Base-by-base conservation (phyloP, 352 stramenopile species). In the Phytophthora brassicae region DNA sequence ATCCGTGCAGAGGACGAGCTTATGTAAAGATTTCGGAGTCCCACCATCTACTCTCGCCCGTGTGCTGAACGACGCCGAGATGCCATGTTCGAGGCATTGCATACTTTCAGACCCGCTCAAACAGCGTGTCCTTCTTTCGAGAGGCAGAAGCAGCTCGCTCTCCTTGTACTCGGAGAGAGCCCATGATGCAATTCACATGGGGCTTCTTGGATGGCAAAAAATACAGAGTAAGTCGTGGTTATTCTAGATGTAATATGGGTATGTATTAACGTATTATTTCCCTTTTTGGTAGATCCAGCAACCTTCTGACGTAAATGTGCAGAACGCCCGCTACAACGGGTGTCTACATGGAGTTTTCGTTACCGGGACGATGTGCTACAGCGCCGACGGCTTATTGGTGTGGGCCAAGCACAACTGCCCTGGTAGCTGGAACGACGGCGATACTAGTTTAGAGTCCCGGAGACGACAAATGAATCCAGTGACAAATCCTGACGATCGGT, bases 361-460 rank as follows among this genome's bases (percentile, higher is more conserved):
- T 0, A 66, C 57, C 13, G 57, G 41, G 17, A 66, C 57, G 11
- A n/a, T 60, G 22, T 56, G 53, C 42, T 66, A 56, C 23, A 47
- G 20, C 17, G 58, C 54, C 14, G 31, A 60, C 44, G 50, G 50
- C 14, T 47, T 54, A 0, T 61, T 60, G 24, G 42, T 61, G 6
- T 61, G 48, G 58, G 42, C 28, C 1, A 50, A 57, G 23, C 49
- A 66, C 43, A 60, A 60, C 14, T 66, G 44, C 39, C 17, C 44
- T 8, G 58, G 58, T 8, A 56, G 42, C 38, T 66, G 58, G 50
- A 66, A 66, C 26, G 58, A 66, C 19, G 44, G 42, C 0, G 58
- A 64, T 23, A 64, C 45, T 1, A 38, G n/a, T 13, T 22, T 54
- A 3, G 35, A 53, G 1, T 49, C 50, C 17, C 35, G 33, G 8